Evolutionary conservation across 2,329 filamentous ascomycete species (phyloP).

Genomic region (Neopestalotiopsis clavispora): DNA sequence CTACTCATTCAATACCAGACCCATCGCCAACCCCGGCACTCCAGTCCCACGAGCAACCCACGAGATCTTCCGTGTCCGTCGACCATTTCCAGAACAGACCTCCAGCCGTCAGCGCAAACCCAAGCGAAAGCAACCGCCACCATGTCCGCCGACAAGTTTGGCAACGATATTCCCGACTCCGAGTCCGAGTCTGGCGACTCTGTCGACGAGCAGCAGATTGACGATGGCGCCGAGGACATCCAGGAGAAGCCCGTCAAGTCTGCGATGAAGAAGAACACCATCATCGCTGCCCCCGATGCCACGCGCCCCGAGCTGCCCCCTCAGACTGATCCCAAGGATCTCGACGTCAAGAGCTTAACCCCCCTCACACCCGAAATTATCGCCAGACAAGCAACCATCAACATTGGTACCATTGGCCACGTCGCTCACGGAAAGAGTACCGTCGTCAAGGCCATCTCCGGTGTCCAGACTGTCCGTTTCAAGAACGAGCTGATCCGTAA

Average conservation of each 20-base stretch:
- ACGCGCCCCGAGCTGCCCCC: constrained; percentile 66
- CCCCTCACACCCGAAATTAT: constrained; percentile 97
- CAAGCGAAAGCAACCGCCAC: constrained; percentile 21
- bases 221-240: constrained; percentile 61
- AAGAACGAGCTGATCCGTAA: constrained; percentile 99
- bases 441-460: constrained; percentile 98
- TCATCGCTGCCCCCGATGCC: constrained; percentile 61
- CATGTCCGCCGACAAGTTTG: constrained; percentile 69
- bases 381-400: constrained; percentile 96
- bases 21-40: neutral
- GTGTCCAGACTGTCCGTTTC: constrained; percentile 98
- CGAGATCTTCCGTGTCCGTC: neutral
- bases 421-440: constrained; percentile 99
- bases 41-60: neutral
- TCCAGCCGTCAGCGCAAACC: constrained; percentile 11
- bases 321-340: constrained; percentile 89
- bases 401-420: constrained; percentile 97
- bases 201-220: constrained; percentile 50
- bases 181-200: constrained; percentile 72
- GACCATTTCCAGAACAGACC: neutral
- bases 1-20: neutral
- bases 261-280: constrained; percentile 78
- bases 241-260: constrained; percentile 78
- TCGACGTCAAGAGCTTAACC: constrained; percentile 80
- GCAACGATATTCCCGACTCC: constrained; percentile 71